These are phyloP conservation scores for Blastomyces silverae DNA, from an alignment of 2,329 filamentous ascomycete genomes.

Conservation along the genomic window DNA sequence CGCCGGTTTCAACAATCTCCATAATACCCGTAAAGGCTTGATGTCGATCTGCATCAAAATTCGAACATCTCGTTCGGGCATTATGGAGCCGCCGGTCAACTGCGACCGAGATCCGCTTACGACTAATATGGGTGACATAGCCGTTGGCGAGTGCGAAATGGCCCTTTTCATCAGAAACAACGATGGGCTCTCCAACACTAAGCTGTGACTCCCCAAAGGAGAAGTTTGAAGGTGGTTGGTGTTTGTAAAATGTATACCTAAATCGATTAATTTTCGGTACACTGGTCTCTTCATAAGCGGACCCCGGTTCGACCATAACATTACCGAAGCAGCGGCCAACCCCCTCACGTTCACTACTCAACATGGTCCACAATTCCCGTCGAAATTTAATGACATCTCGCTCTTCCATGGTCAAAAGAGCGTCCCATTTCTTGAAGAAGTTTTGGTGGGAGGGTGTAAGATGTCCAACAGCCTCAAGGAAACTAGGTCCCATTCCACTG, in stretches of 20 bases:
- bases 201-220: slow-evolving; percentile 92
- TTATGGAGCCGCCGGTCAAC: slow-evolving; percentile 89
- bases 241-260: slow-evolving; percentile 76
- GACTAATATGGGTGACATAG: slow-evolving; percentile 72
- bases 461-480: slow-evolving; percentile 71
- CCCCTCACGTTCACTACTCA: slow-evolving; percentile 79
- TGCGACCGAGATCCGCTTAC: slow-evolving; percentile 71
- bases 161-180: slow-evolving; percentile 91
- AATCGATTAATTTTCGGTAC: slow-evolving; percentile 85
- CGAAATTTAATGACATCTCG: slow-evolving; percentile 80
- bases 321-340: slow-evolving; percentile 84
- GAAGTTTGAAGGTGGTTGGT: slow-evolving; percentile 54
- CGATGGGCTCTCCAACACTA: slow-evolving; percentile 77
- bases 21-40: slow-evolving; percentile 89
- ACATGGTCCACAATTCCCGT: slow-evolving; percentile 92
- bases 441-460: slow-evolving; percentile 66
- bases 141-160: slow-evolving; percentile 94
- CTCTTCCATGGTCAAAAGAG: slow-evolving; percentile 87
- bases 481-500: slow-evolving; percentile 73
- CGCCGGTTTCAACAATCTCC: slow-evolving; percentile 52
- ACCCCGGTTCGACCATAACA: slow-evolving; percentile 73
- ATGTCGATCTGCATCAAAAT: slow-evolving; percentile 69
- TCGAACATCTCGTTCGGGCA: slow-evolving; percentile 64
- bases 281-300: slow-evolving; percentile 60
- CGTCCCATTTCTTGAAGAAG: slow-evolving; percentile 95